These are phyloP conservation scores for Artemisia argyi DNA, from an alignment of 129 eudicot genomes.

Conservation along the genomic window DNA sequence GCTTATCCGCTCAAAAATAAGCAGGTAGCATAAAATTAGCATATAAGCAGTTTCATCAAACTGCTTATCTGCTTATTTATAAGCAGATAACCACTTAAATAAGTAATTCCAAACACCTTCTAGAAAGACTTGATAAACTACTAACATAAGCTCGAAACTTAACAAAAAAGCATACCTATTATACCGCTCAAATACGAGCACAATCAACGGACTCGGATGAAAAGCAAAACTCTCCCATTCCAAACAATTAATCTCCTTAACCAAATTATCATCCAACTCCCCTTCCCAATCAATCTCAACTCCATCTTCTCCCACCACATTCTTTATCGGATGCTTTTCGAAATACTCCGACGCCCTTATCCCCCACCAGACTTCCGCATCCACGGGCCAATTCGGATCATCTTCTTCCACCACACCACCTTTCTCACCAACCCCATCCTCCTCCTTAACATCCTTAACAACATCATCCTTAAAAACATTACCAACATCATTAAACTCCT, in stretches of 20 bases:
- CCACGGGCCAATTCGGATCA: constrained; percentile 84
- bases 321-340: constrained; percentile 77
- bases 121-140: background rate
- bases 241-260: constrained; percentile 85
- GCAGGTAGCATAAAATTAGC: no score
- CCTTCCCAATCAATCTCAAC: constrained; percentile 97
- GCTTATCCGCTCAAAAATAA: no score
- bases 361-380: constrained; percentile 98
- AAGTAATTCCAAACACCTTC: background rate
- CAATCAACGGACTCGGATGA: constrained; percentile 91
- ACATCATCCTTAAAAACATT: constrained; percentile 45
- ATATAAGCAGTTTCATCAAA: no score
- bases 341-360: constrained; percentile 93
- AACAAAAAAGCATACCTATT: constrained; percentile 43
- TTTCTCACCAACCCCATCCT: constrained; percentile 21
- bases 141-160: no score
- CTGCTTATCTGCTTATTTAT: no score
- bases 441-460: constrained; percentile 23
- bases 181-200: constrained; percentile 90
- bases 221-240: constrained; percentile 98
- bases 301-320: constrained; percentile 88
- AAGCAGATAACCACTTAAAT: no score
- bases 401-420: constrained; percentile 78
- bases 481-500: constrained; percentile 53
- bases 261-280: constrained; percentile 80